Evolutionary conservation across 352 stramenopile genomes (phyloP).

Genomic region (Phytophthora pseudosyringae): DNA sequence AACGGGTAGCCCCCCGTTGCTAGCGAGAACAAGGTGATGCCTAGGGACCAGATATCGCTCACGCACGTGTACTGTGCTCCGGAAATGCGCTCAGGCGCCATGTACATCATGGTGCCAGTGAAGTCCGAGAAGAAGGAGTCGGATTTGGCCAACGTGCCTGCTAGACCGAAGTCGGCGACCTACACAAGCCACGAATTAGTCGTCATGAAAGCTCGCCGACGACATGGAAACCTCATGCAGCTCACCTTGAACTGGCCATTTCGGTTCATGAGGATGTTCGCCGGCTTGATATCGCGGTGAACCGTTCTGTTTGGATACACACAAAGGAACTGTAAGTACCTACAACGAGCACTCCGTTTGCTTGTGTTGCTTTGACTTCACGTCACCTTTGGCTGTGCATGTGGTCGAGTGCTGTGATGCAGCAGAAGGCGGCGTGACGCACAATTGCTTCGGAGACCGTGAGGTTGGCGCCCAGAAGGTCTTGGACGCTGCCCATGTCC

Average conservation of each 20-base stretch:
- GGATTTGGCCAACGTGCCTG: conserved; percentile 74
- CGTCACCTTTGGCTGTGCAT: conserved; percentile 78
- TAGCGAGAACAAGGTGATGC: conserved; percentile 73
- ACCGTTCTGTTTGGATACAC: conserved; percentile 25
- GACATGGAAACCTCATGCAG: no score
- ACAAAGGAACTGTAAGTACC: neutral
- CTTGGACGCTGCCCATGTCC: conserved; percentile 90
- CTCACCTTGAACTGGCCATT: conserved; percentile 85
- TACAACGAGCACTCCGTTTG: neutral
- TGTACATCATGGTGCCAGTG: conserved; percentile 95
- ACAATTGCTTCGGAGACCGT: conserved; percentile 67
- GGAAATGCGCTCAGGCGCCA: conserved; percentile 93
- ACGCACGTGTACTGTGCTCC: conserved; percentile 87
- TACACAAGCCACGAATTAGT: conserved; percentile 22
- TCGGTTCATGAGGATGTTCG: conserved; percentile 89
- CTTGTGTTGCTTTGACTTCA: no score
- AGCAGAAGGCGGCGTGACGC: conserved; percentile 82
- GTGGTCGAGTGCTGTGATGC: conserved; percentile 80
- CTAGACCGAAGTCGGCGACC: conserved; percentile 86
- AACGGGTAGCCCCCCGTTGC: conserved; percentile 78
- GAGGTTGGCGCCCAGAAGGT: conserved; percentile 58
- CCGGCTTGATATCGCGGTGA: conserved; percentile 90
- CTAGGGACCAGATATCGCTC: conserved; percentile 84
- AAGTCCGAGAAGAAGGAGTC: conserved; percentile 87
- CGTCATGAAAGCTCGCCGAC: neutral